Percentiles rank a stretch among this genome's conserved stretches.
Evolutionary conservation across 1,139 yeast genomes (phyloP).

Genomic region (Kodamaea sp.): DNA sequence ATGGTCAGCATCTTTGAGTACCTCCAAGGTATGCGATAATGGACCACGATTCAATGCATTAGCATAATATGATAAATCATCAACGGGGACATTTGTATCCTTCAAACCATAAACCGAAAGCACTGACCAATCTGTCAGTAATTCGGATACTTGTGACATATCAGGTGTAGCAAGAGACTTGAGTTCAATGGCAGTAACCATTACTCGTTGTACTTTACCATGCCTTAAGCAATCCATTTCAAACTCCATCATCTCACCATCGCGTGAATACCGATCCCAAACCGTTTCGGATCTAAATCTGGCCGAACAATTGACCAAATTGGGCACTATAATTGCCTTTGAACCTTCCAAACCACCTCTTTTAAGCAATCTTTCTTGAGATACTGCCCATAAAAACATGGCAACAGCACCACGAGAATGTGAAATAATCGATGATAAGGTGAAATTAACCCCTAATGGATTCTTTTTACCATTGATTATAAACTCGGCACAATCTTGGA

Average conservation of each 20-base stretch:
- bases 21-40: constrained; percentile 48
- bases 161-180: constrained; percentile 51
- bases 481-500: constrained; percentile 51
- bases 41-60: constrained; percentile 53
- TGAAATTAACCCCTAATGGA: constrained; percentile 37
- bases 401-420: constrained; percentile 83
- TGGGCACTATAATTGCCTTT: constrained; percentile 49
- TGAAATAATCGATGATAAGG: constrained; percentile 55
- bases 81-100: constrained; percentile 63
- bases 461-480: constrained; percentile 33
- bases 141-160: constrained; percentile 35
- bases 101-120: constrained; percentile 68
- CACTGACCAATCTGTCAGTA: constrained; percentile 50
- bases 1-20: constrained; percentile 74
- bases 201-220: constrained; percentile 42
- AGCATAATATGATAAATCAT: constrained; percentile 58
- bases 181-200: constrained; percentile 53
- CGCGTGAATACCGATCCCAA: constrained; percentile 29
- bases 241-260: constrained; percentile 9
- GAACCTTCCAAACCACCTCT: constrained; percentile 20
- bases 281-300: constrained; percentile 47
- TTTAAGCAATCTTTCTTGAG: constrained; percentile 33
- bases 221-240: constrained; percentile 31
- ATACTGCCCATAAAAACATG: constrained; percentile 68
- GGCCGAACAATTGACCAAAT: constrained; percentile 68